Evolutionary conservation across 805 yeast genomes (phyloP), one percentile per base, ranked within the genome.

Genomic region (Candida ascalaphidarum): DNA sequence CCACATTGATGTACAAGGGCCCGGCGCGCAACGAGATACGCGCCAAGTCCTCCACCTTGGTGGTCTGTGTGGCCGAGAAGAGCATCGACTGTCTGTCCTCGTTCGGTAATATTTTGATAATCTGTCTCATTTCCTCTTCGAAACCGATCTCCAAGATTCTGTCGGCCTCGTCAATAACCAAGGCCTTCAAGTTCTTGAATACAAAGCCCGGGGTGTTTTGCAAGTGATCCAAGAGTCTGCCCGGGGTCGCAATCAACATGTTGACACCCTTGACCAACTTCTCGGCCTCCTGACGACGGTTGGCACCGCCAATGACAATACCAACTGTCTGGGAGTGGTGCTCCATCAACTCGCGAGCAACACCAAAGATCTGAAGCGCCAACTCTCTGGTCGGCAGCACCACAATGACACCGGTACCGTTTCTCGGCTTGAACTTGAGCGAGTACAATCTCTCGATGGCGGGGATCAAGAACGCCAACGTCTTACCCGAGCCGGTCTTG

Each of bases 41-140:
- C 11, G 99, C 98, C 49, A 92, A 68, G 62, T 92, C 98, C 57
- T 92, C 97, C 39, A 92, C 98, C 61, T 94, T 92, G 22, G 97
- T 92, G 17, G 98, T 92, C 58, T 92, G 98, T 1, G 99, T 92
- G 26, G 99, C 99, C n/a, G 97, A 89, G 52, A 92, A 92, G 39
- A 92, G 64, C 97, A 92, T 89, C 22, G 95, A 71, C 58, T 92
- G 98, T 60, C 98, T 80, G 40, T 81, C 88, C 41, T 85, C 89
- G 36, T 75, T 81, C 25, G 98, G 98, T 47, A 92, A 65, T 38
- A 94, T 84, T 58, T 80, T 84, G 48, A 92, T 84, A 50, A 92
- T 92, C 59, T 92, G 97, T 55, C 73, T 81, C 97, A 92, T 92
- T 65, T 92, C 99, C 44, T 94, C 97, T 64, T 92, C 98, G 62